These are phyloP conservation scores for Candida stauntonica DNA, from an alignment of 805 yeast genomes.

Conservation along the genomic window DNA sequence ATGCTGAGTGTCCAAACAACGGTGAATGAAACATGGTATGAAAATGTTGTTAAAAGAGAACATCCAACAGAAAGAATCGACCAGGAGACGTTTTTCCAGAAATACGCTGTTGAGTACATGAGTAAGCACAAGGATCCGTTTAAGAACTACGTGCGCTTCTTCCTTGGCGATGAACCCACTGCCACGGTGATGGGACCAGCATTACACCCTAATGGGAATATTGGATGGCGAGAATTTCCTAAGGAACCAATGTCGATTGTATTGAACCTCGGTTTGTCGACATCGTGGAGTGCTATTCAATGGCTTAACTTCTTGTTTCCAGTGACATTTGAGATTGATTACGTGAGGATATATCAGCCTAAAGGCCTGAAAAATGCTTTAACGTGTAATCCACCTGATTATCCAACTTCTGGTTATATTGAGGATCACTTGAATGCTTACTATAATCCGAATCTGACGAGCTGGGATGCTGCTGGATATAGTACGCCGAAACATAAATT, in stretches of 20 bases:
- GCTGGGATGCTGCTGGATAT: slow-evolving; percentile 43
- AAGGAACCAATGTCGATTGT: slow-evolving; percentile 49
- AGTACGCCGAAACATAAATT: slow-evolving; percentile 37
- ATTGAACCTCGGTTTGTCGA: slow-evolving; percentile 46
- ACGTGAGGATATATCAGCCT: slow-evolving; percentile 48
- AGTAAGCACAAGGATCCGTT: slow-evolving; percentile 29
- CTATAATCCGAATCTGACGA: slow-evolving; percentile 38
- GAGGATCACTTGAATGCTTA: slow-evolving; percentile 38
- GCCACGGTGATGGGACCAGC: slow-evolving; percentile 40
- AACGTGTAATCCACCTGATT: slow-evolving; percentile 45
- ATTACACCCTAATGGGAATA: slow-evolving; percentile 45
- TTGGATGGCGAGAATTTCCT: slow-evolving; percentile 43
- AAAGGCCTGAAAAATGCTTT: slow-evolving; percentile 30
- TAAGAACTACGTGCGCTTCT: slow-evolving; percentile 32
- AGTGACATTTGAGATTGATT: slow-evolving; percentile 38
- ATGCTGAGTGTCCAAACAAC: slow-evolving; percentile 45
- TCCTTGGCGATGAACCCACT: slow-evolving; percentile 45
- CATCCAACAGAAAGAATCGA: slow-evolving; percentile 4
- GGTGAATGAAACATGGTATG: slow-evolving; percentile 43
- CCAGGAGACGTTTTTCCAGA: slow-evolving; percentile 32
- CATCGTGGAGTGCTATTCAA: slow-evolving; percentile 47
- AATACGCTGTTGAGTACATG: slow-evolving; percentile 40
- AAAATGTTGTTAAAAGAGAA: slow-evolving; percentile 28
- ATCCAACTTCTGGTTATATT: slow-evolving; percentile 45
- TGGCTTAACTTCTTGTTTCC: slow-evolving; percentile 45